These are phyloP conservation scores for Apiotrichum mycotoxinovorans DNA, from an alignment of 1,284 basidiomycete species.

Conservation along the genomic window DNA sequence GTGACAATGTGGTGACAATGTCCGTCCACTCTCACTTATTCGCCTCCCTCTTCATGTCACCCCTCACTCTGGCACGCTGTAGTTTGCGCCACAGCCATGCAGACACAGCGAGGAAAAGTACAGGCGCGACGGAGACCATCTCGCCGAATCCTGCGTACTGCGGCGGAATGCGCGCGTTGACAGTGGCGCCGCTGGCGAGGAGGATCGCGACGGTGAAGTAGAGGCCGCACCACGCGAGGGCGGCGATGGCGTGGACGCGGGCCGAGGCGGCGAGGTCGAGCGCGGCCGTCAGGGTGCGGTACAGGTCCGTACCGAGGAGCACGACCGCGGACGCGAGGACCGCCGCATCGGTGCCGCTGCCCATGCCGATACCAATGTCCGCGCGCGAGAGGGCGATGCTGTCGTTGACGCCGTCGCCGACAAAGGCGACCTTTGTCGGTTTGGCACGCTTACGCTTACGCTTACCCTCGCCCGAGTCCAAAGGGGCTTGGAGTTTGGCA, in stretches of 20 bases:
- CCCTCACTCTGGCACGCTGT: neutral
- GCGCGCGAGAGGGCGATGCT: slow-evolving; percentile 23
- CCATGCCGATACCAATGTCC: slow-evolving; percentile 4
- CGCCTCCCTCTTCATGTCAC: no score
- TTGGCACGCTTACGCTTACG: neutral
- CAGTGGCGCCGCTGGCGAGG: slow-evolving; percentile 6
- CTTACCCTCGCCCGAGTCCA: neutral
- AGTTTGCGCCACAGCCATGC: neutral
- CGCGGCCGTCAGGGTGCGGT: neutral
- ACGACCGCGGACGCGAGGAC: slow-evolving; percentile 15
- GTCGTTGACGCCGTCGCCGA: slow-evolving; percentile 38
- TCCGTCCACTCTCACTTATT: no score
- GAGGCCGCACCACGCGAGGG: slow-evolving; percentile 13
- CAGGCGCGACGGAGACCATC: slow-evolving; percentile 7
- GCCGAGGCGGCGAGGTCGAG: slow-evolving; percentile 15
- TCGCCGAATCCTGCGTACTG: slow-evolving; percentile 12
- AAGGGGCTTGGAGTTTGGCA: neutral
- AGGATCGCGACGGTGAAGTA: neutral
- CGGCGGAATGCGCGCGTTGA: slow-evolving; percentile 11
- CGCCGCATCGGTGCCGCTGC: slow-evolving; percentile 11
- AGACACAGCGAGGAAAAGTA: neutral
- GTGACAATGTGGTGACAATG: no score
- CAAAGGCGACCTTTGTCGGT: slow-evolving; percentile 11
- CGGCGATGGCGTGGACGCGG: slow-evolving; percentile 1
- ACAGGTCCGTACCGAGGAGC: neutral